These are phyloP conservation scores for Raffaelea ambrosiae DNA, from an alignment of 2,329 filamentous ascomycete species.

Conservation along the genomic window DNA sequence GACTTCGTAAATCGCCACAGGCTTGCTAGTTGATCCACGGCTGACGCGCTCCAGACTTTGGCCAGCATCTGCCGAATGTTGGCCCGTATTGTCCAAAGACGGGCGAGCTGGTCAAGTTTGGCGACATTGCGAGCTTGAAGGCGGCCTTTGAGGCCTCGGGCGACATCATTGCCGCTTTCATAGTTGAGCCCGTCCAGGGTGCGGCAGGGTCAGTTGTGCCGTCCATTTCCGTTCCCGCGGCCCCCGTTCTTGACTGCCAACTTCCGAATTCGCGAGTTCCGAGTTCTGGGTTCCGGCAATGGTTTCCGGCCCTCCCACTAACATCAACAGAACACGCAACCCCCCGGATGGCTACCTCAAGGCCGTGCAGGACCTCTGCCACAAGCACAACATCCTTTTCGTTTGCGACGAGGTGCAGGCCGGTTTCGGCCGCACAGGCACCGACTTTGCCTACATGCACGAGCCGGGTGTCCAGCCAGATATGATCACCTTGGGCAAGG, in stretches of 20 bases:
- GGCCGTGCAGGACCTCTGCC: constrained; percentile 3
- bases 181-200: constrained; percentile 2
- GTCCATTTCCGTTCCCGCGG: no score
- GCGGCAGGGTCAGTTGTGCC: not conserved
- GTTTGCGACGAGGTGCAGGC: constrained; percentile 12
- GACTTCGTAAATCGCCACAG: no score
- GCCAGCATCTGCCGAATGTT: constrained; percentile 3
- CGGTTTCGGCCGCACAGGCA: constrained; percentile 3
- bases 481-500: constrained; percentile 1
- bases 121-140: not conserved
- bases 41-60: constrained; percentile 4
- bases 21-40: no score
- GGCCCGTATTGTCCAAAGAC: not conserved
- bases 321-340: not conserved
- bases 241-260: no score
- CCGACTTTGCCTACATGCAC: constrained; percentile 3
- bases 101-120: constrained; percentile 1
- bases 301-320: not conserved
- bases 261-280: no score
- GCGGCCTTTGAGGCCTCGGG: constrained; percentile 1
- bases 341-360: constrained; percentile 2
- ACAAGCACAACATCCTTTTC: constrained; percentile 9
- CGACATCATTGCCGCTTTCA: constrained; percentile 1
- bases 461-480: constrained; percentile 3
- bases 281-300: not conserved